Percentiles rank a stretch among this genome's conserved stretches.
Evolutionary conservation across 1,284 basidiomycete genomes (phyloP).

Genomic region (Flammula alnicola): DNA sequence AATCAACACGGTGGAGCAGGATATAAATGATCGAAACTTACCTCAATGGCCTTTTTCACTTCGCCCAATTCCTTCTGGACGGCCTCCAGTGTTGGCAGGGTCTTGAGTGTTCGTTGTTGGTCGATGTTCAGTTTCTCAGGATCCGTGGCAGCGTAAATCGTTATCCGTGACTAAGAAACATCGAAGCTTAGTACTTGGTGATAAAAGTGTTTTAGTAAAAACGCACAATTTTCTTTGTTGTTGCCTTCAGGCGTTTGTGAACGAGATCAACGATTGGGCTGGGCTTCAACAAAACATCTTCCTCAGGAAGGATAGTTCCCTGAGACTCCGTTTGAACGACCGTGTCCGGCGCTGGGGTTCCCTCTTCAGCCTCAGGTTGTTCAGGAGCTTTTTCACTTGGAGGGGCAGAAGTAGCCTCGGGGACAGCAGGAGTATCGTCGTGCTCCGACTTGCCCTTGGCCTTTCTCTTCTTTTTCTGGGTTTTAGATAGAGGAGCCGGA

Average conservation of each 20-base stretch:
- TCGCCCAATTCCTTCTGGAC: conserved; percentile 81
- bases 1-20: conserved; percentile 10
- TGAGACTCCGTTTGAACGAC: conserved; percentile 47
- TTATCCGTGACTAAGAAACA: conserved; percentile 65
- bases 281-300: conserved; percentile 48
- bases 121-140: conserved; percentile 81
- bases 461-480: conserved; percentile 74
- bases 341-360: conserved; percentile 51
- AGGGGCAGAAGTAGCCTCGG: conserved; percentile 38
- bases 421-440: conserved; percentile 26
- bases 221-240: conserved; percentile 86
- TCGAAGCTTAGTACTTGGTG: not conserved
- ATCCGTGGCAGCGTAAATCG: conserved; percentile 68
- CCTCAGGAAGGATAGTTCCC: conserved; percentile 46
- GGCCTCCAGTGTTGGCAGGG: conserved; percentile 75
- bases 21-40: conserved; percentile 31
- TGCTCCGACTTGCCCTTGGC: conserved; percentile 48
- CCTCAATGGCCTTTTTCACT: conserved; percentile 82
- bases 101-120: conserved; percentile 73
- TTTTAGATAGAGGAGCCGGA: conserved; percentile 57
- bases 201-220: not conserved
- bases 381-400: conserved; percentile 56
- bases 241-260: conserved; percentile 73
- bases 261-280: conserved; percentile 80
- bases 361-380: conserved; percentile 51